Evolutionary conservation across 305 asterid genomes (phyloP).

Genomic region (Striga hermonthica): DNA sequence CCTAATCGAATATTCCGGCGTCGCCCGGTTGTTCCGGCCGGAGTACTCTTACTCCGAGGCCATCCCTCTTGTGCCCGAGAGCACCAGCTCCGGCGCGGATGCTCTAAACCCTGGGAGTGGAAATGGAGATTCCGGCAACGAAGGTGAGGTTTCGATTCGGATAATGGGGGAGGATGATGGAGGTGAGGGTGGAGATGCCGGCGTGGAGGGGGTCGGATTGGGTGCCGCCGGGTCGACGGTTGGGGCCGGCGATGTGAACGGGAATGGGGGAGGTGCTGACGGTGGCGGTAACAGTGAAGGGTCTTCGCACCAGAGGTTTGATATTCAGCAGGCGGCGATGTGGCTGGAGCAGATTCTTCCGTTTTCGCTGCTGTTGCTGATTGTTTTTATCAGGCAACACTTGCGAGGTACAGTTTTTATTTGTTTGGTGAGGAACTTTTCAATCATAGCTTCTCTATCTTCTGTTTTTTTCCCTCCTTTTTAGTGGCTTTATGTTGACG

Average conservation of each 20-base stretch:
- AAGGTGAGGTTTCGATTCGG: slow-evolving; percentile 72
- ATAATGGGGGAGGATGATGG: slow-evolving; percentile 56
- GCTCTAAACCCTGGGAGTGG: slow-evolving; percentile 35
- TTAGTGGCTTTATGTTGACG: not conserved
- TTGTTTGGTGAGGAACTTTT: not conserved
- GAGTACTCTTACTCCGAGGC: slow-evolving; percentile 47
- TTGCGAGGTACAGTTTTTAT: slow-evolving; percentile 58
- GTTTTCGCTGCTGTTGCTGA: slow-evolving; percentile 65
- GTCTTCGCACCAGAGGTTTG: slow-evolving; percentile 66
- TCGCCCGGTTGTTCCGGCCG: slow-evolving; percentile 46
- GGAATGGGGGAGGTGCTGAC: slow-evolving; percentile 31
- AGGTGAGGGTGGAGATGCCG: slow-evolving; percentile 30
- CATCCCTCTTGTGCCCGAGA: slow-evolving; percentile 37
- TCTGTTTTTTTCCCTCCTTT: not conserved
- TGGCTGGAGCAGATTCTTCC: slow-evolving; percentile 93
- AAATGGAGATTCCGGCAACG: slow-evolving; percentile 22
- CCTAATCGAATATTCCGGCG: slow-evolving; percentile 65
- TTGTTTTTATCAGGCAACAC: slow-evolving; percentile 85
- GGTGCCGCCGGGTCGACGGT: slow-evolving; percentile 36
- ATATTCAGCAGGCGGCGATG: slow-evolving; percentile 72
- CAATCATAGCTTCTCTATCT: no score
- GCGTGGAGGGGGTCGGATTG: slow-evolving; percentile 36
- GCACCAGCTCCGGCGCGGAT: slow-evolving; percentile 23
- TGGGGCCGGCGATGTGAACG: slow-evolving; percentile 40
- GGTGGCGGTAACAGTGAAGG: slow-evolving; percentile 35